A percentile compares a stretch with the other conserved stretches of the same genome.
Conservation (phyloP, 225 moss, liverwort and hornwort species). For the Straminergon stramineum region DNA sequence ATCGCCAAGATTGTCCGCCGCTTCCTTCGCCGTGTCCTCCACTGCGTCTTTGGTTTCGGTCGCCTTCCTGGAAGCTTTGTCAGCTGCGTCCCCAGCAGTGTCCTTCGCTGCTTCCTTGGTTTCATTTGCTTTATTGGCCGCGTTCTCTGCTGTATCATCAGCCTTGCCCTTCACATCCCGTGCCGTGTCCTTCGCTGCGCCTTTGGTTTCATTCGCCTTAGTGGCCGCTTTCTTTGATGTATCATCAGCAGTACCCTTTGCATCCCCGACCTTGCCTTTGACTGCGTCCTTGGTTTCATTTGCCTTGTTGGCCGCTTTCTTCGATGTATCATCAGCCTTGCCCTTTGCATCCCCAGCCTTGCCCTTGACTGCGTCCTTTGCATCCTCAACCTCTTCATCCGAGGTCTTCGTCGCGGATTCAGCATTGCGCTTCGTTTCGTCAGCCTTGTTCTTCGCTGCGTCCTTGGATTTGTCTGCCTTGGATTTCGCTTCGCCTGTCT, state of each 20-base stretch:
- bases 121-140: background rate
- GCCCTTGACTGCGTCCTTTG: background rate
- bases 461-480: background rate
- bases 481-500: background rate
- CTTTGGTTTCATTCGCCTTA: background rate
- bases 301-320: background rate
- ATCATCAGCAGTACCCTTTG: background rate
- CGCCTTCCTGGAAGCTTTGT: background rate
- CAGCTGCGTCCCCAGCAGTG: background rate
- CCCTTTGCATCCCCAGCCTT: background rate
- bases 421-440: background rate
- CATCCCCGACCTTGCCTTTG: background rate
- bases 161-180: background rate
- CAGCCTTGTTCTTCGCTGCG: background rate
- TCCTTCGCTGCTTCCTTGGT: background rate
- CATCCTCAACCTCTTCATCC: background rate
- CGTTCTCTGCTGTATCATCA: background rate
- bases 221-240: background rate
- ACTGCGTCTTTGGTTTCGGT: background rate
- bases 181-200: background rate
- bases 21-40: background rate
- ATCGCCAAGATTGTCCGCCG: conserved; percentile 3
- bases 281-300: background rate
- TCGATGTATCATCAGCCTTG: background rate
- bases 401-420: background rate